A percentile compares a stretch with the other conserved stretches of the same genome.
Conservation (phyloP, 192 early-diverging fungal genomes). For the Backusella parvicylindrica region DNA sequence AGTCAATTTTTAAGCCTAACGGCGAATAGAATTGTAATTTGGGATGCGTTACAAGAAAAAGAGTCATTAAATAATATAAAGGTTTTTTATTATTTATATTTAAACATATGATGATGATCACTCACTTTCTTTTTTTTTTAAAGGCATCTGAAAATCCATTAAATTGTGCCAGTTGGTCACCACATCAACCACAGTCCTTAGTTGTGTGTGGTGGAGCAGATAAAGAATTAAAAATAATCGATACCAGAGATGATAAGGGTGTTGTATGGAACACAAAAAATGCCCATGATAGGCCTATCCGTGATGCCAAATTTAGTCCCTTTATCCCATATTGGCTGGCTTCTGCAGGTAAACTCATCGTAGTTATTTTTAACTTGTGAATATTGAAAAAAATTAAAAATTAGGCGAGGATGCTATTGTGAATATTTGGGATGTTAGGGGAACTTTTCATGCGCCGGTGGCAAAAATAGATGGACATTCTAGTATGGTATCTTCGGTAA, state of each 20-base stretch:
- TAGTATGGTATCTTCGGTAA: constrained; percentile 12
- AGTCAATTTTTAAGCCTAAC: constrained; percentile 12
- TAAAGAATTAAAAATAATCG: constrained; percentile 32
- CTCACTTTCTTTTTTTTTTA: no score
- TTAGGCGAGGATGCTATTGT: constrained; percentile 28
- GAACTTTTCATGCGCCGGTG: constrained; percentile 9
- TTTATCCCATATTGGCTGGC: constrained; percentile 34
- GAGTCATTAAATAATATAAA: neutral
- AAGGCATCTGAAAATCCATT: neutral
- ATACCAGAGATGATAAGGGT: constrained; percentile 35
- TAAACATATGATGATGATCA: neutral
- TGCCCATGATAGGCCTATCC: constrained; percentile 9
- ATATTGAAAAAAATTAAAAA: neutral
- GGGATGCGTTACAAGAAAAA: neutral
- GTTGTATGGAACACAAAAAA: constrained; percentile 6
- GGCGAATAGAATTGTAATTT: constrained; percentile 2
- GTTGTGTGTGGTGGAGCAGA: constrained; percentile 18
- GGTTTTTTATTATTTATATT: neutral
- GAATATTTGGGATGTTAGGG: constrained; percentile 33
- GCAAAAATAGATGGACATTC: constrained; percentile 24
- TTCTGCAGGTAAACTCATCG: constrained; percentile 11
- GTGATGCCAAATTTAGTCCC: constrained; percentile 25
- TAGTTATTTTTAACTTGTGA: neutral
- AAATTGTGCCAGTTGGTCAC: constrained; percentile 22
- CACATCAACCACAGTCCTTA: constrained; percentile 19